Conservation (phyloP, 345 rosid genomes). For the Erysimum cheiranthoides region DNA sequence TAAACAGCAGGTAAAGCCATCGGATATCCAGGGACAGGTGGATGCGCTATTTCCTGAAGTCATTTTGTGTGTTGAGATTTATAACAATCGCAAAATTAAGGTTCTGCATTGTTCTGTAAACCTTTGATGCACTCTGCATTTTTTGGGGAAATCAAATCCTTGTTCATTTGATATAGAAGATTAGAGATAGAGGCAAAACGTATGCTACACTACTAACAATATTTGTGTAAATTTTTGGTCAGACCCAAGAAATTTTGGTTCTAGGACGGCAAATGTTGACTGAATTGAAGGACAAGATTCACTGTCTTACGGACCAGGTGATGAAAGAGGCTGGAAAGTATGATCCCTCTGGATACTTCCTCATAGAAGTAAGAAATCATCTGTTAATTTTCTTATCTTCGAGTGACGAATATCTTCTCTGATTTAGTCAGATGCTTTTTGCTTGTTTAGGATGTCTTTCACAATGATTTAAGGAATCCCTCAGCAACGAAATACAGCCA, state of each 20-base stretch:
- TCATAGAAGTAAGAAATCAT: constrained; percentile 66
- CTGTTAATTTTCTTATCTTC: constrained; percentile 5
- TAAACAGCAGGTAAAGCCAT: constrained; percentile 53
- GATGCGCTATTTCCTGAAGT: constrained; percentile 62
- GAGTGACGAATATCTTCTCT: neutral
- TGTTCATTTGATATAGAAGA: neutral
- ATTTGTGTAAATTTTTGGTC: constrained; percentile 25
- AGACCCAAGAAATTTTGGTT: constrained; percentile 89
- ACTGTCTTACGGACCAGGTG: constrained; percentile 71
- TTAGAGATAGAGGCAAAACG: neutral
- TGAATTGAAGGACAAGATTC: constrained; percentile 79
- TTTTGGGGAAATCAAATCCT: neutral
- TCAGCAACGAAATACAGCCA: constrained; percentile 68
- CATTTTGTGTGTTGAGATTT: constrained; percentile 75
- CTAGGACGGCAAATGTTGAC: constrained; percentile 73
- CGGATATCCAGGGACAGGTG: constrained; percentile 46
- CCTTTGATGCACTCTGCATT: neutral
- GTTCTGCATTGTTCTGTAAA: constrained; percentile 45
- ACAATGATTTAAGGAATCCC: constrained; percentile 78
- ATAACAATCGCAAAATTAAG: constrained; percentile 58
- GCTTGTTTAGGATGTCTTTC: constrained; percentile 63
- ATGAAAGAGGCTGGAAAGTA: constrained; percentile 73
- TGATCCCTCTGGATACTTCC: constrained; percentile 91
- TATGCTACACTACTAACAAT: constrained; percentile 7
- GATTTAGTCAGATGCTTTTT: constrained; percentile 23